These are phyloP conservation scores for Ophiostoma perfectum DNA, from an alignment of 2,329 filamentous ascomycete genomes.

Conservation along the genomic window DNA sequence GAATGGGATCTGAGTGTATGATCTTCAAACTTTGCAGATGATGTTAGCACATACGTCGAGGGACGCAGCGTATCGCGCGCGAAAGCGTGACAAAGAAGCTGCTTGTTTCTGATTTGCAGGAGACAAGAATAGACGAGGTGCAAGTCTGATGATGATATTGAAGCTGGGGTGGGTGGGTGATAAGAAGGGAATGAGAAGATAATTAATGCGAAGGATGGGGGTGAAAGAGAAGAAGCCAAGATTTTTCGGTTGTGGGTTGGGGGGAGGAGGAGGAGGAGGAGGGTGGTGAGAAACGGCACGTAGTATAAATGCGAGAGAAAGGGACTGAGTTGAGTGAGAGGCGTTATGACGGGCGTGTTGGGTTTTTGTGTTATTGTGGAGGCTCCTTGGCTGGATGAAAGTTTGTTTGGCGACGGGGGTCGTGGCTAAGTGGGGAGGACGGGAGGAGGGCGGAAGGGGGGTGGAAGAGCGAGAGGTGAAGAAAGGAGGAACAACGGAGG, in stretches of 20 bases:
- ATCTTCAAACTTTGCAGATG: background rate
- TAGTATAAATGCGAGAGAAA: background rate
- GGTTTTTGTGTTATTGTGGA: constrained; percentile 23
- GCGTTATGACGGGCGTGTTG: constrained; percentile 22
- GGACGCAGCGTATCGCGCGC: background rate
- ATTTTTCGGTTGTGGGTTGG: constrained; percentile 15
- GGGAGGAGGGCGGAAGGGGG: constrained; percentile 13
- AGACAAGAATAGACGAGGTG: background rate
- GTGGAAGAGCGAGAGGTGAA: constrained; percentile 13
- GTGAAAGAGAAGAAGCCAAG: background rate
- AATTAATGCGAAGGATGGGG: background rate
- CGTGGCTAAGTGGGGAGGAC: constrained; percentile 26
- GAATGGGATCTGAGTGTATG: background rate
- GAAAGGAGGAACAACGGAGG: constrained; percentile 1
- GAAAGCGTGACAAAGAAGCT: background rate
- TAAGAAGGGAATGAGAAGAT: background rate
- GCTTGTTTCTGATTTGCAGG: background rate
- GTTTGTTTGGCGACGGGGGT: constrained; percentile 19
- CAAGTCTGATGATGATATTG: background rate
- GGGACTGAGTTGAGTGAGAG: constrained; percentile 14
- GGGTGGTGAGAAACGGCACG: constrained; percentile 3
- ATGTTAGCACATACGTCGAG: background rate
- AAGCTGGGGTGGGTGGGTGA: background rate
- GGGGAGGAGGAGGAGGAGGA: constrained; percentile 1
- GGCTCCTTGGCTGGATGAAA: constrained; percentile 17